Base-by-base conservation (phyloP, 2,329 filamentous ascomycete species). In the Fusarium sp. region DNA sequence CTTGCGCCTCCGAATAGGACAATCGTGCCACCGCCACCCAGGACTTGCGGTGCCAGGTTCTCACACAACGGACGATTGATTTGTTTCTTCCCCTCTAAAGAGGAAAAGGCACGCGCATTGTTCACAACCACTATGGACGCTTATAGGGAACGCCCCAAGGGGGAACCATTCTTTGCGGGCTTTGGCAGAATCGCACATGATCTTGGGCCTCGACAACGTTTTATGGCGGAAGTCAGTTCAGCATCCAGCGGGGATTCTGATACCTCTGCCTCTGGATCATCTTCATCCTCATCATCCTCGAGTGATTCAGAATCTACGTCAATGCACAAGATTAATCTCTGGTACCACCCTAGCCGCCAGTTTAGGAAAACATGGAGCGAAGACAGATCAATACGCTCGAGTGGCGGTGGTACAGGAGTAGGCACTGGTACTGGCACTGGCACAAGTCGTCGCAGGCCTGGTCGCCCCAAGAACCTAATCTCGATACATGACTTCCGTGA, bases 401-500 rank as follows among this genome's bases (percentile, higher is more conserved):
- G 84, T 82, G 90, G 85, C 45, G 88, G 84, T 15, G 90, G 88
- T 11, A 92, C 87, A 4, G 88, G 83, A 10, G 79, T 79, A 2
- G 83, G 83, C 12, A 84, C 83, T 1, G 88, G 65, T 19, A 88
- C 86, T 0, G 87, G 86, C 15, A 88, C 86, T 5, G 86, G 84
- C 5, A 85, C 83, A 4, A 87, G 87, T 69, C 84, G 86, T 42
- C 84, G 85, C 38, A 83, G 86, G 33, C 75, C 81, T 21, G 82
- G 81, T 33, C 84, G 83, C 61, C 84, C 88, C 10, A 92, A 91
- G 74, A 94, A 95, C 69, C 85, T 93, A 27, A 83, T 98, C 25
- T 90, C 90, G 4, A 90, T 98, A 42, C 87, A 95, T 76, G 87
- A 94, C 69, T 80, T 97, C 31, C 88, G 89, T 15, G 84, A 88